Evolutionary conservation across 148 eudicot genomes (phyloP).

Genomic region (Beta vulgaris): DNA sequence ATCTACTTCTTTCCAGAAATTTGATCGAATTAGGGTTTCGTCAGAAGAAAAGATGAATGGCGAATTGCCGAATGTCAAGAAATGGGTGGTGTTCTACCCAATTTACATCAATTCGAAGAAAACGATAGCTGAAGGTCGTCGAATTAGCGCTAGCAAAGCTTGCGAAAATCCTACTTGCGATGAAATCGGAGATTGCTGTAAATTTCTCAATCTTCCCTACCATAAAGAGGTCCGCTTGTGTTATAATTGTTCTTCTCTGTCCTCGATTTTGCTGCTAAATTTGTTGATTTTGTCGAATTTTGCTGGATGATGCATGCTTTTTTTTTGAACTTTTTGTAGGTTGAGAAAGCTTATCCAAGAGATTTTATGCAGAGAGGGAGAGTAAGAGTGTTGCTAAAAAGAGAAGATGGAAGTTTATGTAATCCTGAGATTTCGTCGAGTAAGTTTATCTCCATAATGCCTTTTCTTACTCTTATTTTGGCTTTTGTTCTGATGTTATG

Average conservation of each 20-base stretch:
- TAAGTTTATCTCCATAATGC: conserved; percentile 35
- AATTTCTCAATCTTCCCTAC: conserved; percentile 54
- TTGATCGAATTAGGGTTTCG: conserved; percentile 24
- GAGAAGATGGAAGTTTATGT: conserved; percentile 58
- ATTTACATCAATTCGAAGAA: conserved; percentile 79
- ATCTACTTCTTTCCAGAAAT: not conserved
- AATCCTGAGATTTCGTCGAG: conserved; percentile 73
- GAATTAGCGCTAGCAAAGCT: conserved; percentile 63
- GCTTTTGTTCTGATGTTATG: not conserved
- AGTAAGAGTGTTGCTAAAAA: conserved; percentile 72
- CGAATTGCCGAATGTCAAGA: conserved; percentile 58
- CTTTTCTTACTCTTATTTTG: not conserved
- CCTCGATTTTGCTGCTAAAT: not conserved
- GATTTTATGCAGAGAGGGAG: conserved; percentile 91
- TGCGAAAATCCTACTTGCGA: conserved; percentile 72
- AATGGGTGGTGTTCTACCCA: conserved; percentile 71
- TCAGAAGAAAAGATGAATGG: conserved; percentile 19
- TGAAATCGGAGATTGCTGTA: conserved; percentile 77
- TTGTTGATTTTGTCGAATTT: conserved; percentile 5
- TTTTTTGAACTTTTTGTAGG: conserved; percentile 21
- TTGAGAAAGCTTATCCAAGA: conserved; percentile 84
- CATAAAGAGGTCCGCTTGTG: conserved; percentile 56
- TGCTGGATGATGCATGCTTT: not conserved
- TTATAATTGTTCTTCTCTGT: not conserved
- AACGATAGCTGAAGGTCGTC: conserved; percentile 72